A percentile compares a stretch with the other conserved stretches of the same genome.
phyloP scores from a whole-genome alignment of 345 rosid species.

The Psidium friedrichsthalianum region DNA sequence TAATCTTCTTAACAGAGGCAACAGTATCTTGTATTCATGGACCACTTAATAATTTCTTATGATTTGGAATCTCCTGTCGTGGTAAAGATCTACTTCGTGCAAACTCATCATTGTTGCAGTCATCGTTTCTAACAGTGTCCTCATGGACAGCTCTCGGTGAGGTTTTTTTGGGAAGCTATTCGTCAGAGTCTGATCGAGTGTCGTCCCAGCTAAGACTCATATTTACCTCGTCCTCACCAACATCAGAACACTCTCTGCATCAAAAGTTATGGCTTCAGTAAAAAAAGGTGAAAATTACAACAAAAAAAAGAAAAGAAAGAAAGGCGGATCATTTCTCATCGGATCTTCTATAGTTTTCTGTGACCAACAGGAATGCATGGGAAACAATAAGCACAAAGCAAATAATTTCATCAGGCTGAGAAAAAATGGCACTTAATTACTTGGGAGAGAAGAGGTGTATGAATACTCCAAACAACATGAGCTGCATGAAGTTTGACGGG shows the following conservation, averaged over 20 bases:
- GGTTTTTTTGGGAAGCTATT: conserved; percentile 10
- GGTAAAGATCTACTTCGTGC: background rate
- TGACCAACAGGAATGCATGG: background rate
- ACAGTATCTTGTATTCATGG: conserved; percentile 26
- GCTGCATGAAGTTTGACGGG: background rate
- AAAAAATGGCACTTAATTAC: background rate
- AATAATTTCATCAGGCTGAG: background rate
- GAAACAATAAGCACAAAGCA: background rate
- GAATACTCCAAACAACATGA: background rate
- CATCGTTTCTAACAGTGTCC: conserved; percentile 19
- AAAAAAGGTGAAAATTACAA: background rate
- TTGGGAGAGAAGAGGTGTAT: background rate
- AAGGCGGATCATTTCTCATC: background rate
- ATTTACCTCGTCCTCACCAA: conserved; percentile 51
- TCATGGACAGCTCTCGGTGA: conserved; percentile 18
- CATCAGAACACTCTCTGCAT: conserved; percentile 86
- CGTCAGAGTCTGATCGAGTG: conserved; percentile 29
- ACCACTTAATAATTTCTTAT: conserved; percentile 50
- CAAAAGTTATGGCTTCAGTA: background rate
- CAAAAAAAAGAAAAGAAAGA: too few relatives aligned
- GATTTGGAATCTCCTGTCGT: conserved; percentile 22
- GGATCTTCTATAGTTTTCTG: background rate
- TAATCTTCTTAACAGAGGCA: conserved; percentile 10
- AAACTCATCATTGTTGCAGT: conserved; percentile 21
- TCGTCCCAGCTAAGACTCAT: conserved; percentile 49